Evolutionary conservation across 495 filamentous ascomycete species (phyloP), one percentile per base, ranked within the genome.

Genomic region (Penicillium parvum): DNA sequence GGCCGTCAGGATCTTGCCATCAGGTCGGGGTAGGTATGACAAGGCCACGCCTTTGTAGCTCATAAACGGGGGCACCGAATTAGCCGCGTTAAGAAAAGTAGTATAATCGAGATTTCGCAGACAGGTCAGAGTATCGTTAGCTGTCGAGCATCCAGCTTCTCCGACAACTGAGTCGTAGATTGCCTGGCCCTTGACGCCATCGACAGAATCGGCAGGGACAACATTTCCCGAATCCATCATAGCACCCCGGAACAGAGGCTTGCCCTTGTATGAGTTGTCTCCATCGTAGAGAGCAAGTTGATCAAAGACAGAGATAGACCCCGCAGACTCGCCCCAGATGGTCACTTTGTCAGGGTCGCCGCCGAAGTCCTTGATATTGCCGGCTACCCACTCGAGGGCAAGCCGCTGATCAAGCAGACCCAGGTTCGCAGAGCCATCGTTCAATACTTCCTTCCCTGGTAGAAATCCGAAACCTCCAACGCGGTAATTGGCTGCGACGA

Each of bases 401-500:
- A 67, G 60, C 0, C 67, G 60, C 57, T 79, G 77, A 39, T 82
- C 78, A 4, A 74, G 65, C 5, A 82, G 52, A 14, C 68, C 70
- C 10, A 76, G 55, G 27, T 76, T 80, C 15, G 82, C 55, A 0
- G 82, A 69, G 7, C 83, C 84, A 47, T 86, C 83, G 16, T 68
- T 65, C 4, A 80, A 69, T 22, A 88, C 71, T 61, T 87, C 83
- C 42, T 76, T 75, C 7, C 82, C 78, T 0, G 85, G 82, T 7
- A 90, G 58, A 49, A 88, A 89, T 0, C 86, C 86, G 56, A 80
- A 85, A 0, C 82, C 69, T 0, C 85, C 84, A 9, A 89, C 77
- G 4, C 86, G 81, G 53, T 89, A 89, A 59, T 86, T 90, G 59
- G 89, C 81, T 32, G 79, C 81, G 3, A 91, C 79, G 28, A 86